Evolutionary conservation across 345 rosid species (phyloP).

Genomic region (Ceriops zippeliana): DNA sequence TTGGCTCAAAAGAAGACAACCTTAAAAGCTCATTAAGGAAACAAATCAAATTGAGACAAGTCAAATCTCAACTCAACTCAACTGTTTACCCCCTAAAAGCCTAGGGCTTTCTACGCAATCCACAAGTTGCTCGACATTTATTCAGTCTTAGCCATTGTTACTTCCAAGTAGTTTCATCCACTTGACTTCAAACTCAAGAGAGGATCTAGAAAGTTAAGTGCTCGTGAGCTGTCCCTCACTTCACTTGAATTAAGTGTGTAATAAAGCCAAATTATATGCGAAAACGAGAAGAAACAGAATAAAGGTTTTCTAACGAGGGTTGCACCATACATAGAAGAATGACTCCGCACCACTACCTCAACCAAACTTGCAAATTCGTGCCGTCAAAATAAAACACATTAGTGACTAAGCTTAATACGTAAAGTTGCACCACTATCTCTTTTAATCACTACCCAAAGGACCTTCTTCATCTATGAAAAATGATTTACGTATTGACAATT

Average conservation of each 20-base stretch:
- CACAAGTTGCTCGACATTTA: neutral
- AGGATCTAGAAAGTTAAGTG: slow-evolving; percentile 4
- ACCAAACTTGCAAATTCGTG: neutral
- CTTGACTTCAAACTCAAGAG: neutral
- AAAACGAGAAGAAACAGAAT: neutral
- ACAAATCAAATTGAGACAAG: too few relatives aligned
- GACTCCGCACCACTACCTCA: neutral
- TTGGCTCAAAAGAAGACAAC: too few relatives aligned
- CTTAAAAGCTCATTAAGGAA: too few relatives aligned
- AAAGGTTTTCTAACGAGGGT: too few relatives aligned
- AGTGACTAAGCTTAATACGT: neutral
- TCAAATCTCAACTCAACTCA: too few relatives aligned
- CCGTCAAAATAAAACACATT: neutral
- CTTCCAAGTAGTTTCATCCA: slow-evolving; percentile 7
- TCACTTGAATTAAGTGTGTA: neutral
- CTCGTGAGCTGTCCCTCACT: slow-evolving; percentile 24
- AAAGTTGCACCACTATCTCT: neutral
- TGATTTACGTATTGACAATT: too few relatives aligned
- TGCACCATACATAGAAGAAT: neutral
- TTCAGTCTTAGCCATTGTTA: neutral
- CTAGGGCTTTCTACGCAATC: too few relatives aligned
- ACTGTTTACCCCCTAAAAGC: too few relatives aligned
- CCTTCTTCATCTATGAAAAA: neutral
- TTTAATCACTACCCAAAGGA: neutral
- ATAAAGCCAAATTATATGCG: neutral